Percentiles rank a stretch among this genome's conserved stretches.
phyloP scores from a whole-genome alignment of 768 basidiomycete species.

The Hericium alpestre region DNA sequence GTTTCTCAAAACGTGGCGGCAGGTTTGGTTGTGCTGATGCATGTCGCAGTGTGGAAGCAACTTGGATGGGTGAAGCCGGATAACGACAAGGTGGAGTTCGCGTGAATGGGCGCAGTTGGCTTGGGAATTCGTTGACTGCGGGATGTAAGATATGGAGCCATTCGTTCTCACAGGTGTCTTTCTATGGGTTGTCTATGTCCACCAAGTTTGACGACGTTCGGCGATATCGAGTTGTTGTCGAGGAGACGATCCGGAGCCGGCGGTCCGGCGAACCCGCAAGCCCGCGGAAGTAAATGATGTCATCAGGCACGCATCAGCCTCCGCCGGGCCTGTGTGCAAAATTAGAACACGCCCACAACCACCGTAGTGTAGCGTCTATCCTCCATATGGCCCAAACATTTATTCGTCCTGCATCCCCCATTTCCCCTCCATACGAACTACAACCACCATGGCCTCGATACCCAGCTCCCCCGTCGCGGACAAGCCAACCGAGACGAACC shows the following conservation, averaged over 20 bases:
- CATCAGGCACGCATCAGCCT: no score
- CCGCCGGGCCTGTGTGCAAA: no score
- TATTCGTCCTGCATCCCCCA: neutral
- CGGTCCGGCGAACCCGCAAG: no score
- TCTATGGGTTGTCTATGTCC: no score
- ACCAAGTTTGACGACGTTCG: no score
- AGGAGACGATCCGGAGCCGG: no score
- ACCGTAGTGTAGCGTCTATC: neutral
- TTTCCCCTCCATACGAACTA: neutral
- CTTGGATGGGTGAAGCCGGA: constrained; percentile 11
- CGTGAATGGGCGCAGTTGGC: neutral
- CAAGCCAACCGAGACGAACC: neutral
- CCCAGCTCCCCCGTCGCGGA: neutral
- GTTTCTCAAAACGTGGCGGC: neutral
- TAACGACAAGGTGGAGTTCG: constrained; percentile 11
- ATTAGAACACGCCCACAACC: no score
- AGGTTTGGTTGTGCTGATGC: neutral
- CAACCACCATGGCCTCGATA: neutral
- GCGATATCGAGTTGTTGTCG: no score
- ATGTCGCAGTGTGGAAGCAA: constrained; percentile 10
- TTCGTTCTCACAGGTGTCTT: no score
- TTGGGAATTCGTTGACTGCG: no score
- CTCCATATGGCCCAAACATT: neutral
- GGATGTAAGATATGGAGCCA: no score
- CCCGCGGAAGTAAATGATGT: no score